Base-by-base conservation (phyloP, 306 rosid species). In the Benincasa hispida region DNA sequence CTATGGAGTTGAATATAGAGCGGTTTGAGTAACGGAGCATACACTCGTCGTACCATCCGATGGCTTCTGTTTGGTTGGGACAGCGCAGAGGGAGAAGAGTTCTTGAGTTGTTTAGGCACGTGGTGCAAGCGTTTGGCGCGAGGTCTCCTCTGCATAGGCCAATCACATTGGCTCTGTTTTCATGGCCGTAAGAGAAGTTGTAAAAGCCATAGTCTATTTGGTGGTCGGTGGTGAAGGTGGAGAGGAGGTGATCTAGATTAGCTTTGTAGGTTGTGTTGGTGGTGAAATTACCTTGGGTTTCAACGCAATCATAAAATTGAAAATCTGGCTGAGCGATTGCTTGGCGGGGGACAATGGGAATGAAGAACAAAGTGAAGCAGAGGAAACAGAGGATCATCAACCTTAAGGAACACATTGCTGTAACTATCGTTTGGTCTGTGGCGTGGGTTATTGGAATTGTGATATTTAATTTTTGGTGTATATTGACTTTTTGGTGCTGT, bases 231-330 rank as follows among this genome's bases (percentile, higher is more conserved):
- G 78, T 67, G 39, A 87, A 63, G 77, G 74, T 74, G 80, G 90
- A 75, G 69, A 90, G 83, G 47, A 88, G 88, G 72, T 69, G 62
- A 1, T 82, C 73, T 45, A 88, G 91, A 83, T 90, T 86, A 76
- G 70, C 48, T 2, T 79, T 41, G 81, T 86, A 88, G 86, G 87
- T 59, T 27, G 87, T 73, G 48, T 83, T 77, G 2, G 76, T 41
- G 39, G 87, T 83, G 89, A 83, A 90, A 75, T 66, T 66, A 1
- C 83, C 84, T 14, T 45, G 19, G 6, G 21, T 7, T 21, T 32
- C 1, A 17, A 18, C 35, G 42, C 78, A 75, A 8, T 0, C 8
- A 4, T 75, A 25, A 10, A 8, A 0, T 1, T 21, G 18, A 10
- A 75, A 55, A 12, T 57, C 12, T 8, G 67, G 67, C 67, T 56